Base-by-base conservation (phyloP, 2,329 filamentous ascomycete species). In the Pseudocercospora macadamiae region DNA sequence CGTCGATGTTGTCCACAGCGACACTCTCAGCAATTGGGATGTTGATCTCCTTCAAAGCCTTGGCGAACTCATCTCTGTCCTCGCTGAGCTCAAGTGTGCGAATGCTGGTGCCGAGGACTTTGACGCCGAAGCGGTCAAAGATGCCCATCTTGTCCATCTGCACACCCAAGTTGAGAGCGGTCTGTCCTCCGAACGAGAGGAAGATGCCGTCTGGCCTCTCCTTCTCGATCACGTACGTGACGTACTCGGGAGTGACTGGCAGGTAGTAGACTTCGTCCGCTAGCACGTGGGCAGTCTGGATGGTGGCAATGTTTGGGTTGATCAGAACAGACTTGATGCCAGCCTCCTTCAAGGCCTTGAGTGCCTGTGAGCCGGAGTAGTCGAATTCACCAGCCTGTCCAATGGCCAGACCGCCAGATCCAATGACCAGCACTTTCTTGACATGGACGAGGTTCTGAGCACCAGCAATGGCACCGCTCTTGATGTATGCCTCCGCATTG, bases 261-360 rank as follows among this genome's bases (percentile, higher is more conserved):
- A 97, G 88, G 79, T 97, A 97, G 83, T 97, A 97, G 72, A 97
- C 90, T 80, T 97, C 93, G 74, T 97, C 93, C 72, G 92, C 92
- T 74, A 97, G 89, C 71, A 89, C 88, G 83, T 97, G 93, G 76
- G 96, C 92, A 69, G 93, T 97, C 80, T 97, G 93, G 73, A 97
- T 97, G 59, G 95, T 97, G 61, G 93, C 93, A 75, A 97, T 97
- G 76, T 97, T 97, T 71, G 93, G 93, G 79, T 97, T 97, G 76
- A 97, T 93, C 65, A 97, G 86, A 55, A 97, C 90, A 8, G 93
- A 96, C 67, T 88, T 80, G 61, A 97, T 90, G 62, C 91, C 91
- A 64, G 93, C 93, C 80, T 97, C 93, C 79, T 96, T 97, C 62
- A 99, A 83, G 36, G 95, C 95, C 80, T 97, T 97, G 64, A 99